phyloP scores from a whole-genome alignment of 371 early-diverging fungal species.

The Circinella minor region DNA sequence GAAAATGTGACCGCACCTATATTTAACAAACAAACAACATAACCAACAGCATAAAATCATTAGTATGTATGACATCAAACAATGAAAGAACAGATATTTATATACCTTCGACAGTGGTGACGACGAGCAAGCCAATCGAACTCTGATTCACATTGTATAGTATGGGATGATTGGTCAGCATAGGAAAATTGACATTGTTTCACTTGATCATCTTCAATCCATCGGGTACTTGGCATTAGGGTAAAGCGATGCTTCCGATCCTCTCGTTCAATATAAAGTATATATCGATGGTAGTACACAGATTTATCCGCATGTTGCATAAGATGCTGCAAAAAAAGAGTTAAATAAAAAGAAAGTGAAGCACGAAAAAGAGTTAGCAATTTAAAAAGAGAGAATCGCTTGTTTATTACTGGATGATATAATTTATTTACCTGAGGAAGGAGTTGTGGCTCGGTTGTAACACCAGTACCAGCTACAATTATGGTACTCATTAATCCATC shows the following conservation, averaged over 20 bases:
- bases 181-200: slow-evolving; percentile 20
- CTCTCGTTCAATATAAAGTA: slow-evolving; percentile 20
- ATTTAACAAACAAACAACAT: background rate
- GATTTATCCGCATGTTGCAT: background rate
- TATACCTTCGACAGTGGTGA: slow-evolving; percentile 32
- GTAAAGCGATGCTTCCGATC: slow-evolving; percentile 15
- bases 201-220: slow-evolving; percentile 22
- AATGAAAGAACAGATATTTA: background rate
- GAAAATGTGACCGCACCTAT: slow-evolving; percentile 27
- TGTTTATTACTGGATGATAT: no score
- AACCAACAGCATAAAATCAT: background rate
- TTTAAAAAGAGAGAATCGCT: background rate
- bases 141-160: slow-evolving; percentile 13
- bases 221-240: background rate
- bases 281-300: slow-evolving; percentile 27
- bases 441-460: slow-evolving; percentile 19
- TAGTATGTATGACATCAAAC: background rate
- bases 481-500: slow-evolving; percentile 23
- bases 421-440: slow-evolving; percentile 21
- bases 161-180: slow-evolving; percentile 6
- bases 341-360: background rate
- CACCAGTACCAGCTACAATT: slow-evolving; percentile 21
- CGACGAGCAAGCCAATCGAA: slow-evolving; percentile 26
- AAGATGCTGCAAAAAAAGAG: background rate
- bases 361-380: background rate